Evolutionary conservation across 352 stramenopile species (phyloP), one percentile per base, ranked within the genome.

Genomic region (Blastocystis sp.): DNA sequence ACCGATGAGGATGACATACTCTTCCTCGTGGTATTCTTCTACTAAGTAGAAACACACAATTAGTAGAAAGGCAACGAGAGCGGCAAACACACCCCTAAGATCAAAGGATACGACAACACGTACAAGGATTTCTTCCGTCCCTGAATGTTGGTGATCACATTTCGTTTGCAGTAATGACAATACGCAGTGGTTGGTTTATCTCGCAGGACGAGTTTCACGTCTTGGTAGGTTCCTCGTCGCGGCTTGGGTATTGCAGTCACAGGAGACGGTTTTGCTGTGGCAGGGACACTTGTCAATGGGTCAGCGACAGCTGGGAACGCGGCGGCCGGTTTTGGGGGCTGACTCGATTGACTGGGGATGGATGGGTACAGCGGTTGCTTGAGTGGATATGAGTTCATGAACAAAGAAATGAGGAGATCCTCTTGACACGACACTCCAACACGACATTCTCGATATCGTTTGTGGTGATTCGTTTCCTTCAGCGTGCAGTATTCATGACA

Each of bases 121-220:
- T 61, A 78, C 67, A 78, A 27, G 24, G 67, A 24, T n/a, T 24
- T 61, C 11, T 40, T 32, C n/a, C 48, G 21, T 24, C 42, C 67
- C 21, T 40, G 21, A 11, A 78, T 4, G 57, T 78, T 78, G 4
- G 67, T 46, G 7, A 78, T 42, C 0, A 78, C 42, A 42, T 78
- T 78, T 38, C 36, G 46, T 42, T 78, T 56, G 34, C 67, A 78
- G 0, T 32, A 63, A 4, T 42, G 42, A 61, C 67, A 78, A 38
- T 59, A 78, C 9, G 57, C 49, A 34, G 46, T 61, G 2, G 67
- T 61, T 11, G 67, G 67, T 44, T 59, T 32, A 61, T 61, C 44
- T 1, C 46, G 67, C 27, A 78, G 67, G 29, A 78, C 32, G 2
- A 78, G 24, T 42, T 78, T 78, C 8, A 78, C 34, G 24, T 59